These are phyloP conservation scores for Viola pubescens DNA, from an alignment of 441 rosid species.

Conservation along the genomic window DNA sequence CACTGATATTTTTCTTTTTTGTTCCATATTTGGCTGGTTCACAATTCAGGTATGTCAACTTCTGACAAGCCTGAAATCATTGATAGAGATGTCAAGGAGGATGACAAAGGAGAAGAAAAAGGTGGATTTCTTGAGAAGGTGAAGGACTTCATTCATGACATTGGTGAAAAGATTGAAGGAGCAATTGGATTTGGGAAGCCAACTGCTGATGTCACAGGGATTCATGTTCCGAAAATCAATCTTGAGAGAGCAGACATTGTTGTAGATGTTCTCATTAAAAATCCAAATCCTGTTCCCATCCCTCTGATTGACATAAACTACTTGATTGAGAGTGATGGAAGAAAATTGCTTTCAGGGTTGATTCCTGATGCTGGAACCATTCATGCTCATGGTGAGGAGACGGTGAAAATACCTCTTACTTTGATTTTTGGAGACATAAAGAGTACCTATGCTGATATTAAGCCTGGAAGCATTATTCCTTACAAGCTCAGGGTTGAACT, in stretches of 20 bases:
- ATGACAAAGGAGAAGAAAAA: conserved; percentile 47
- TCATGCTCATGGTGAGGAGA: conserved; percentile 86
- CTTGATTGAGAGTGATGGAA: conserved; percentile 75
- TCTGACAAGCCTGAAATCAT: conserved; percentile 56
- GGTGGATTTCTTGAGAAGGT: conserved; percentile 83
- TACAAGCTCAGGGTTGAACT: conserved; percentile 78
- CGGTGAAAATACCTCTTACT: conserved; percentile 71
- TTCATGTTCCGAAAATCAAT: conserved; percentile 67
- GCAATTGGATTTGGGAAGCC: conserved; percentile 93
- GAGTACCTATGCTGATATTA: conserved; percentile 58
- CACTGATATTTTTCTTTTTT: too few species aligned
- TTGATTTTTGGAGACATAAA: conserved; percentile 80
- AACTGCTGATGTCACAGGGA: conserved; percentile 71
- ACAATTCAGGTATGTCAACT: conserved; percentile 51
- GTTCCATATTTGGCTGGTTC: too few species aligned
- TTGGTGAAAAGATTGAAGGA: conserved; percentile 83
- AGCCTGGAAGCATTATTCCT: conserved; percentile 86
- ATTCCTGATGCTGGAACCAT: conserved; percentile 93
- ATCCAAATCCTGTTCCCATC: conserved; percentile 86
- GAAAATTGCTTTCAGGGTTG: conserved; percentile 79
- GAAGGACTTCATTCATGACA: conserved; percentile 82
- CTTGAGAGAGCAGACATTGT: conserved; percentile 73
- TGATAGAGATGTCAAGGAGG: conserved; percentile 45
- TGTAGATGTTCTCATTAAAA: conserved; percentile 72
- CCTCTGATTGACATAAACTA: conserved; percentile 78